Base-by-base conservation (phyloP, 2,329 filamentous ascomycete species). In the Beauveria brongniartii region DNA sequence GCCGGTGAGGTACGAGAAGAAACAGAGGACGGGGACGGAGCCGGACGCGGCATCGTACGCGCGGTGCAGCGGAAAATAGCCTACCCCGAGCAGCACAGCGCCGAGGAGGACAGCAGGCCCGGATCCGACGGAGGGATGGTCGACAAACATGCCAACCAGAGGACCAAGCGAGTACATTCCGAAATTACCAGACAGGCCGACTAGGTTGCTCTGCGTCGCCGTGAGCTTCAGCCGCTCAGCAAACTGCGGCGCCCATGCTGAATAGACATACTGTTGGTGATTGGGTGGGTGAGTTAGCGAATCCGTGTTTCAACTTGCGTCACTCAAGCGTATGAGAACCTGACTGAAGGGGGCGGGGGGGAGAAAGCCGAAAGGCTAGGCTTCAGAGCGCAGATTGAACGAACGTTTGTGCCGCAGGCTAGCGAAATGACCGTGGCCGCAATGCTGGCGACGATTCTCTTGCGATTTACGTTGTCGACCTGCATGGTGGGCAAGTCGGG, bases 161-260 rank as follows among this genome's bases (percentile, higher is more conserved):
- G 97, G 89, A 30, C 94, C 94, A 69, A 91, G 82, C 8, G 87
- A 87, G 75, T 97, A 97, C 91, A 97, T 96, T 69, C 93, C 93
- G 69, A 97, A 76, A 70, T 93, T 93, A n/a, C 86, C 90, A 52
- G 85, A 82, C n/a, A 89, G 80, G 48, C 90, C 92, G 70, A 99
- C 92, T 66, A 97, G 75, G 74, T 99, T 97, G 74, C 86, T 92
- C 73, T 97, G 82, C 3, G 93, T 97, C n/a, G 94, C 89, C 16
- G 92, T 92, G 63, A 97, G 84, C 71, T 89, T 86, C 68, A 99
- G 80, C 67, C 84, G 87, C 69, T 95, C 87, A 55, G 92, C 92
- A 71, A 97, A 97, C 75, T 97, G 92, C 22, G 94, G 94, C 16
- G 91, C 92, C 92, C 94, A 99, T 75, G 93, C 93, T 60, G 92